Conservation (phyloP, 352 stramenopile genomes). For the Phytophthora citrophthora region DNA sequence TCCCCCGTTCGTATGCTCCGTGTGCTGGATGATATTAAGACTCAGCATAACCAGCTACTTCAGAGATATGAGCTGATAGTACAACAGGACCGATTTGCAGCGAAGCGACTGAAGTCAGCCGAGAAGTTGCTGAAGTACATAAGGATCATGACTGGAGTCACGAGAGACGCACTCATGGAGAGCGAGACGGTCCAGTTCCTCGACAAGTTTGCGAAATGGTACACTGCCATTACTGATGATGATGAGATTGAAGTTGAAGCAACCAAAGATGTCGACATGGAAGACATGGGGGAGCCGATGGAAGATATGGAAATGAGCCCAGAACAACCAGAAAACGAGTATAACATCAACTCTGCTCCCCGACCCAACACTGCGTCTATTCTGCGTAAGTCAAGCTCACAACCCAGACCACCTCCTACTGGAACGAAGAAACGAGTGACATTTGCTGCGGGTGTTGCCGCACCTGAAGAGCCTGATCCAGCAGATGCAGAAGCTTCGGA, state of each 20-base stretch:
- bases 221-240: constrained; percentile 22
- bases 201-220: constrained; percentile 63
- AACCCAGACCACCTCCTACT: not conserved
- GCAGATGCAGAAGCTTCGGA: constrained; percentile 3
- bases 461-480: not conserved
- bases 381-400: constrained; percentile 16
- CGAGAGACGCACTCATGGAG: constrained; percentile 39
- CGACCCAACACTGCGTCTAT: constrained; percentile 8
- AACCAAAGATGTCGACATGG: constrained; percentile 21
- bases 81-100: constrained; percentile 39
- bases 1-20: constrained; percentile 59
- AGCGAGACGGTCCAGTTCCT: constrained; percentile 61
- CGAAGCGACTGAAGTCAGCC: constrained; percentile 54
- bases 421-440: constrained; percentile 33
- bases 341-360: constrained; percentile 2
- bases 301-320: constrained; percentile 39
- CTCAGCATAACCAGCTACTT: constrained; percentile 34
- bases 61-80: constrained; percentile 52
- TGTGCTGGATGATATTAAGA: constrained; percentile 50
- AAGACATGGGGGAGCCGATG: constrained; percentile 9
- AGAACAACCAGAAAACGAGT: constrained; percentile 13
- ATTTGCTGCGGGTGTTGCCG: constrained; percentile 20
- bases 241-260: not conserved
- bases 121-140: constrained; percentile 74
- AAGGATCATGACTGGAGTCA: constrained; percentile 48